phyloP scores from a whole-genome alignment of 139 green algal genomes.

The Microglena sp. region DNA sequence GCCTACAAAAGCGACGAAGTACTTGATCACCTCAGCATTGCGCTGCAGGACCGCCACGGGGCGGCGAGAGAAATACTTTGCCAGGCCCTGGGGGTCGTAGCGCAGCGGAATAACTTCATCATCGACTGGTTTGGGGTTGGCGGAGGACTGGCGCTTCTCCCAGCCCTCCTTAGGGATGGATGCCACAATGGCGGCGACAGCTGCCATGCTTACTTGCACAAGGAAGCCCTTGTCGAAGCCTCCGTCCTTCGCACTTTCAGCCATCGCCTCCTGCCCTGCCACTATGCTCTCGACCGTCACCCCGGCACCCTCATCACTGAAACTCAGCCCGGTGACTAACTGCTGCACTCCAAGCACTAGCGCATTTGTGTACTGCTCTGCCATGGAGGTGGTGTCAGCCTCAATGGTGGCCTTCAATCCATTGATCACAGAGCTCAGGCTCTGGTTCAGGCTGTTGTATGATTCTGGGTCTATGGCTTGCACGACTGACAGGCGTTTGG shows the following conservation, averaged over 20 bases:
- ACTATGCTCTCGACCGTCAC: too few relatives aligned
- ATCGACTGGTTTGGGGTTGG: too few relatives aligned
- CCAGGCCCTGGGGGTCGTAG: slow-evolving; percentile 29
- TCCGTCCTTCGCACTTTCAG: too few relatives aligned
- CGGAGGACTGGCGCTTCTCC: too few relatives aligned
- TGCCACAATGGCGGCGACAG: slow-evolving; percentile 24
- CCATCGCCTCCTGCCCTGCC: too few relatives aligned
- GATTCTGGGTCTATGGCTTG: slow-evolving; percentile 22
- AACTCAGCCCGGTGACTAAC: slow-evolving; percentile 13
- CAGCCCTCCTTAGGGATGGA: too few relatives aligned
- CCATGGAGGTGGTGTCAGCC: not conserved
- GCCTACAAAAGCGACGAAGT: too few relatives aligned
- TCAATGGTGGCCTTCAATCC: slow-evolving; percentile 7
- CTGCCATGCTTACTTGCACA: not conserved
- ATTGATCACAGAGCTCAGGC: slow-evolving; percentile 13
- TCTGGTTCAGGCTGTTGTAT: slow-evolving; percentile 16
- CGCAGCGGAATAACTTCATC: slow-evolving; percentile 18
- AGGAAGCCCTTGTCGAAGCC: too few relatives aligned
- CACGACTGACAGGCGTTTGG: slow-evolving; percentile 14
- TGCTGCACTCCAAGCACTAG: slow-evolving; percentile 38
- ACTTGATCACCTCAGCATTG: too few relatives aligned
- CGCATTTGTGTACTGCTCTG: slow-evolving; percentile 21
- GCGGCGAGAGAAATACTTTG: slow-evolving; percentile 26
- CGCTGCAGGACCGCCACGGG: slow-evolving; percentile 14
- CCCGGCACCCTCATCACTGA: not conserved